These are phyloP conservation scores for Cercospora canescens DNA, from an alignment of 2,329 filamentous ascomycete species.

Conservation along the genomic window DNA sequence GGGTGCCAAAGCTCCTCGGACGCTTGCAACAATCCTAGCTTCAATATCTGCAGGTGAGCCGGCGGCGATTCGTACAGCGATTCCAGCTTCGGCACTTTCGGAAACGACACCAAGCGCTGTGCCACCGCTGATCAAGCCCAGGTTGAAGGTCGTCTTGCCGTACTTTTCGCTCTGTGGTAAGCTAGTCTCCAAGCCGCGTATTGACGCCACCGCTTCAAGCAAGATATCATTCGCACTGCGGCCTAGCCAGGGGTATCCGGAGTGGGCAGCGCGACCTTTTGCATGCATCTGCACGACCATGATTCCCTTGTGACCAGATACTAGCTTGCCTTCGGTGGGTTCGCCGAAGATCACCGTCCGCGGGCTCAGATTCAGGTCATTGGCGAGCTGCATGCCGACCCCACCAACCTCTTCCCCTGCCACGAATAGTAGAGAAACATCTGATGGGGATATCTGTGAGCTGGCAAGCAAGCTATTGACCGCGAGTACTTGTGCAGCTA, in stretches of 20 bases:
- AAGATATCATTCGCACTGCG: background rate
- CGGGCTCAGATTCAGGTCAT: slow-evolving; percentile 48
- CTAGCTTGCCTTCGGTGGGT: background rate
- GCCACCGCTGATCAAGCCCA: slow-evolving; percentile 76
- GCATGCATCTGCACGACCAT: background rate
- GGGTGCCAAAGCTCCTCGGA: background rate
- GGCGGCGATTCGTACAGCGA: background rate
- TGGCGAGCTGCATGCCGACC: slow-evolving; percentile 70
- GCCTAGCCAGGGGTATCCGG: background rate
- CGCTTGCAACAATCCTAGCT: background rate
- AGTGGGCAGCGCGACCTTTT: background rate
- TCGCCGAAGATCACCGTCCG: slow-evolving; percentile 81
- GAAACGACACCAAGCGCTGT: slow-evolving; percentile 89
- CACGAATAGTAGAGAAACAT: slow-evolving; percentile 59
- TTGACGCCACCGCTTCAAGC: background rate
- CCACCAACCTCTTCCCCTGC: slow-evolving; percentile 83
- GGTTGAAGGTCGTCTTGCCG: slow-evolving; percentile 86
- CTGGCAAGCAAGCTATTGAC: slow-evolving; percentile 53
- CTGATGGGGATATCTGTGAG: slow-evolving; percentile 44
- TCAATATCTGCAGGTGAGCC: background rate
- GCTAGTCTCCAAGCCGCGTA: slow-evolving; percentile 39
- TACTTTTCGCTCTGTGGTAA: slow-evolving; percentile 76
- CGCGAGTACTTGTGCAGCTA: slow-evolving; percentile 74
- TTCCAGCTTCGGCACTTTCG: background rate
- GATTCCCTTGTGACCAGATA: background rate